Evolutionary conservation across 2,329 filamentous ascomycete species (phyloP), one percentile per base, ranked within the genome.

Genomic region (Diaporthe sp.): DNA sequence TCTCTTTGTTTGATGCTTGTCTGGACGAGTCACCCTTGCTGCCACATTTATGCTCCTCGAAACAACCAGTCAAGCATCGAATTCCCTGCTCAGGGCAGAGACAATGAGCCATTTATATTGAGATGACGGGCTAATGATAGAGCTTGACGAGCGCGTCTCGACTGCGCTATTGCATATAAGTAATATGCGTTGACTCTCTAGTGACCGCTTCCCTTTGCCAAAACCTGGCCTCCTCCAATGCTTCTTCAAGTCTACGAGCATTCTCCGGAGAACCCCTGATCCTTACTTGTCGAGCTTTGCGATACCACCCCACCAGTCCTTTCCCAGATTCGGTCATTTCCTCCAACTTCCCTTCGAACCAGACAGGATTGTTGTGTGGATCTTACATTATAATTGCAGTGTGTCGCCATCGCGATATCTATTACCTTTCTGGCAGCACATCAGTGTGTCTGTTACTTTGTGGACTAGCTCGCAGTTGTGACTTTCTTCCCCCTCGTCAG

Each of bases 1-100:
- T 77, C 81, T 78, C 77, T 81, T 78, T 82, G 85, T 85, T 85
- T 86, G 85, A 86, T 85, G 82, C 83, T 83, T 86, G 85, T 86
- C 84, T 86, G 81, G 83, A 82, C 80, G 80, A 72, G 77, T 74
- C 76, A 82, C 79, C 81, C 83, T 80, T 83, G 83, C 79, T 81
- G 78, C 78, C 79, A 82, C 80, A 81, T 79, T 82, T 79, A 84
- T 83, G 82, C 84, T 82, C 78, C 81, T 81, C 81, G 81, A 85
- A 84, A 85, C 82, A 81, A 80, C 76, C 77, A 79, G 77, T 75
- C 77, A 77, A 72, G 74, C 79, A 78, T 77, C 77, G 78, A 74
- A 70, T 76, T 77, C 77, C 79, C 77, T 69, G 77, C 76, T 77
- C 77, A 72, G 64, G 64, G 72, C 75, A 33, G 45, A 68, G 60